Base-by-base conservation (phyloP, 148 eudicot genomes). In the Heliosperma pusillum region DNA sequence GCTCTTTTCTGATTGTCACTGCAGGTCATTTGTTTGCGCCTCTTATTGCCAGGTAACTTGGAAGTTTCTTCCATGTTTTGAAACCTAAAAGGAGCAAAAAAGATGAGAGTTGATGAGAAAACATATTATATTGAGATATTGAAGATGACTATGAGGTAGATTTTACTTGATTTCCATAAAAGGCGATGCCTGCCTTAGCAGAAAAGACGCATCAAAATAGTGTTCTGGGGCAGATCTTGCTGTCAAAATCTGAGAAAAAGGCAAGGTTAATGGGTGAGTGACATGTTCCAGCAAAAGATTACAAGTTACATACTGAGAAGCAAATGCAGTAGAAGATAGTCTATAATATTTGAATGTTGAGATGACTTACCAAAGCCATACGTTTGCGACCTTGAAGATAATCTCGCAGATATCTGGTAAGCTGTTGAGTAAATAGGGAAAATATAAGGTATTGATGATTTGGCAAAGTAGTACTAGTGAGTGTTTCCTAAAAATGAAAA, bases 171-270 rank as follows among this genome's bases (percentile, higher is more conserved):
- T 95, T 71, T 90, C 86, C 82, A 85, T 89, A 81, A 30, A 95
- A 9, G 97, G 96, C n/a, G 97, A 85, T 70, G 98, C 97, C 82
- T 95, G 97, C 77, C 93, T 84, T 63, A 95, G 87, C 77, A 95
- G 75, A 86, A 83, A 89, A 56, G 97, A 90, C 62, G 97, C 80
- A 73, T 95, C 93, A 59, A 84, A 86, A 79, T 95, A 95, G 80
- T 95, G 97, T 75, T 89, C 97, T 77, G 85, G 92, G 29, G 91
- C 91, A 16, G 97, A 76, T 89, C 87, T 89, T 50, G 91, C 93
- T 20, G 97, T 92, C 80, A 92, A 83, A 77, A 95, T 86, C 98
- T 95, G 88, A 70, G 72, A 56, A 57, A 57, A 63, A 16, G 52
- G 20, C 40, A 65, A 64, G 55, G 22, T 12, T 17, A 26, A 62